Percentiles rank a stretch among this genome's conserved stretches.
Conservation (phyloP, 2,329 filamentous ascomycete genomes). For the Fusarium temperatum region DNA sequence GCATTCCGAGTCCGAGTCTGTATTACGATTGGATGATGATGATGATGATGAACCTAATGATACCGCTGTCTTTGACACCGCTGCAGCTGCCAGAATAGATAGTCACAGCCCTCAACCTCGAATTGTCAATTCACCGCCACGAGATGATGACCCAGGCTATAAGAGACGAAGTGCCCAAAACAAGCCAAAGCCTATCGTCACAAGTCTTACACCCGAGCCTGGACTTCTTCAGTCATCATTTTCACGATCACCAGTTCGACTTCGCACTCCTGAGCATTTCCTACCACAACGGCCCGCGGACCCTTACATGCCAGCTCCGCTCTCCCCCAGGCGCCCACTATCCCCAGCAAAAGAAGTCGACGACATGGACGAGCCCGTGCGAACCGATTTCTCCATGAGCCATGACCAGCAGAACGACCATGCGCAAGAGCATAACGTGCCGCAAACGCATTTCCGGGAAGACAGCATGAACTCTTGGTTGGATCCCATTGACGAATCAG, state of each 20-base stretch:
- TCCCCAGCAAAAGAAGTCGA: constrained; percentile 52
- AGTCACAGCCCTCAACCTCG: constrained; percentile 29
- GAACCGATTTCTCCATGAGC: constrained; percentile 48
- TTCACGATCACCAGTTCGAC: constrained; percentile 56
- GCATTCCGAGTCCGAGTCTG: constrained; percentile 33
- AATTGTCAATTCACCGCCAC: constrained; percentile 38
- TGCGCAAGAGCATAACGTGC: constrained; percentile 2
- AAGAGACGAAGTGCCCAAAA: constrained; percentile 37
- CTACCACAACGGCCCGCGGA: constrained; percentile 62
- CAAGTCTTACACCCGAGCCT: constrained; percentile 38
- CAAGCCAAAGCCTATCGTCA: constrained; percentile 38
- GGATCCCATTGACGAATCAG: constrained; percentile 93
- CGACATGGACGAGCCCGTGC: constrained; percentile 41
- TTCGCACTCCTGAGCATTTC: constrained; percentile 44
- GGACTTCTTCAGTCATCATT: constrained; percentile 62
- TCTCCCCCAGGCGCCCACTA: constrained; percentile 70
- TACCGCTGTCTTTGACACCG: constrained; percentile 59
- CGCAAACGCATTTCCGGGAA: constrained; percentile 60
- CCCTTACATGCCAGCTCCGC: constrained; percentile 73
- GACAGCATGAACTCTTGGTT: constrained; percentile 87
- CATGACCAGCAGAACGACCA: constrained; percentile 13
- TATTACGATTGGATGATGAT: constrained; percentile 45
- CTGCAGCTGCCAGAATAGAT: constrained; percentile 60
- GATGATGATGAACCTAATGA: constrained; percentile 57
- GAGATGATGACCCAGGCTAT: constrained; percentile 32